These are phyloP conservation scores for Talaromyces sp. DNA, from an alignment of 2,329 filamentous ascomycete genomes.

Conservation along the genomic window DNA sequence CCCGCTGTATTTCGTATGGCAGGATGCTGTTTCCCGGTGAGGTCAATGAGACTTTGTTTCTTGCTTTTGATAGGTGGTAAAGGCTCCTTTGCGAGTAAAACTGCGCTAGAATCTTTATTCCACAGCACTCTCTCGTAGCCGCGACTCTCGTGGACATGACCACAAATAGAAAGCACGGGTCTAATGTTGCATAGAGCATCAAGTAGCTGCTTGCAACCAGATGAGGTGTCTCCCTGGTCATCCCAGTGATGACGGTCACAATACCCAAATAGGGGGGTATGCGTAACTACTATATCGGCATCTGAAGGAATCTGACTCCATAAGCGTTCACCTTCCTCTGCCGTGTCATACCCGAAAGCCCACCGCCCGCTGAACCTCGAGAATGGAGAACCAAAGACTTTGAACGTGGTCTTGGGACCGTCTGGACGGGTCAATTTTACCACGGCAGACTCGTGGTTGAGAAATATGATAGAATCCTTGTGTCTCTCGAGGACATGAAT, in stretches of 20 bases:
- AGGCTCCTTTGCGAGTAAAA: background rate
- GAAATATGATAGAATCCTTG: conserved; percentile 41
- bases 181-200: conserved; percentile 41
- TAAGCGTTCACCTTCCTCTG: conserved; percentile 32
- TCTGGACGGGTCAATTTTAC: conserved; percentile 40
- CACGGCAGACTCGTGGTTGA: conserved; percentile 44
- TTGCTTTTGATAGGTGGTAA: conserved; percentile 44
- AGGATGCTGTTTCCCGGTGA: conserved; percentile 39
- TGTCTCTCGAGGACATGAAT: conserved; percentile 34
- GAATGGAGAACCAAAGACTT: conserved; percentile 55
- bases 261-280: conserved; percentile 49
- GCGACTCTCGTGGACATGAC: conserved; percentile 55
- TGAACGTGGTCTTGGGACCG: conserved; percentile 47
- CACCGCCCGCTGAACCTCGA: conserved; percentile 44
- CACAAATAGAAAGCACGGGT: conserved; percentile 50
- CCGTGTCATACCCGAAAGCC: conserved; percentile 51
- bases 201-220: conserved; percentile 47
- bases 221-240: conserved; percentile 12
- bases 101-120: conserved; percentile 19
- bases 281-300: conserved; percentile 51
- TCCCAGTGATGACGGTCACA: conserved; percentile 37
- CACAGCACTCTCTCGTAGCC: conserved; percentile 50
- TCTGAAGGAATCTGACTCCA: conserved; percentile 49
- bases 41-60: conserved; percentile 50
- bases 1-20: conserved; percentile 27